Conservation (phyloP, 2,329 filamentous ascomycete genomes). For the Pseudopithomyces chartarum region DNA sequence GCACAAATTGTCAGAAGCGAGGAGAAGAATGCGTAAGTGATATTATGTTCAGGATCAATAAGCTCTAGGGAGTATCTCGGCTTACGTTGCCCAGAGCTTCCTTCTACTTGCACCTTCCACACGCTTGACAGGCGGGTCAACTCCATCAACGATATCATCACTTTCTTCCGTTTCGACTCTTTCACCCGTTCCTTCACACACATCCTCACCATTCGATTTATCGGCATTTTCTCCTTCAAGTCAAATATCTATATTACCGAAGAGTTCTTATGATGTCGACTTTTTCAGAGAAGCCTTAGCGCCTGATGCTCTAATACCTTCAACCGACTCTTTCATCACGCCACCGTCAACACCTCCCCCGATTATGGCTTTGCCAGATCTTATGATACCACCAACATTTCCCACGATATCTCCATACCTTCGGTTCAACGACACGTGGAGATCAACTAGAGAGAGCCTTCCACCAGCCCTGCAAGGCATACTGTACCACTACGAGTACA, state of each 20-base stretch:
- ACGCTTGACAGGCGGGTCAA: conserved; percentile 24
- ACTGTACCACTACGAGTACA: conserved; percentile 41
- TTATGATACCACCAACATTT: conserved; percentile 6
- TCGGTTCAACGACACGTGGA: conserved; percentile 35
- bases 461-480: conserved; percentile 30
- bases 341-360: conserved; percentile 3
- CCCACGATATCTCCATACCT: conserved; percentile 25
- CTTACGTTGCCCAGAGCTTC: conserved; percentile 26
- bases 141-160: conserved; percentile 10
- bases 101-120: conserved; percentile 38
- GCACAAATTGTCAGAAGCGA: conserved; percentile 40
- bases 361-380: conserved; percentile 9
- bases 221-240: not conserved
- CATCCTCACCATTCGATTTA: conserved; percentile 5
- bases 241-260: not conserved
- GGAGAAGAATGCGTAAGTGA: conserved; percentile 27
- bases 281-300: not conserved
- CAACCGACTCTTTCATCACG: conserved; percentile 2
- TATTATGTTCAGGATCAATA: too few species aligned
- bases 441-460: conserved; percentile 29
- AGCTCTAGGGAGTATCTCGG: not conserved
- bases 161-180: not conserved
- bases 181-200: conserved; percentile 8
- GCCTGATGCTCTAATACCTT: not conserved
- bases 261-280: not conserved